Conservation (phyloP, 2,329 filamentous ascomycete species). For the Cordyceps farinosa region DNA sequence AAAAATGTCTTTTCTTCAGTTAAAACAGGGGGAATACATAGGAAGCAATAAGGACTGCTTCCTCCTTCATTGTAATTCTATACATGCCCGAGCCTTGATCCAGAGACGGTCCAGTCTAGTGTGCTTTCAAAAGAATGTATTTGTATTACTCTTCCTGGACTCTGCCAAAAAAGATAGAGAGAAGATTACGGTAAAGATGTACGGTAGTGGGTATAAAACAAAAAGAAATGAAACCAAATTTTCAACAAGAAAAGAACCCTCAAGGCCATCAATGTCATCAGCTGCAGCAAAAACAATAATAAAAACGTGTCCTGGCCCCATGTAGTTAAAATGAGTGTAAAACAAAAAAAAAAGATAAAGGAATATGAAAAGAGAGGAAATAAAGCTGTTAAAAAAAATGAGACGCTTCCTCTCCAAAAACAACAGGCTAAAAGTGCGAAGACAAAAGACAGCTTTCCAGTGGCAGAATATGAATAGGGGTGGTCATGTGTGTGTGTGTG, state of each 20-base stretch:
- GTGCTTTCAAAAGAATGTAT: not conserved
- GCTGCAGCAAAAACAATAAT: not conserved
- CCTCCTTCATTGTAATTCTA: no score
- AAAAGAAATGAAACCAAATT: conserved; percentile 7
- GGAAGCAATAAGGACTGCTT: no score
- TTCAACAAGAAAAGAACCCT: conserved; percentile 6
- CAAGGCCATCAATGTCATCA: conserved; percentile 15
- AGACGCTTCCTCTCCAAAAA: conserved; percentile 7
- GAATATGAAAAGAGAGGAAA: not conserved
- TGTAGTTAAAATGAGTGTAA: conserved; percentile 10
- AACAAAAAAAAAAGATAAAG: not conserved
- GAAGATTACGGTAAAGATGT: not conserved
- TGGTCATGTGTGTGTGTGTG: conserved; percentile 7
- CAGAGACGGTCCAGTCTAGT: not conserved
- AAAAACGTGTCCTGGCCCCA: conserved; percentile 10
- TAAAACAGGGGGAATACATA: no score
- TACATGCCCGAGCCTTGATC: no score
- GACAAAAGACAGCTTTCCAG: not conserved
- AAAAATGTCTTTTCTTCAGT: no score
- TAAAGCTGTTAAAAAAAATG: not conserved
- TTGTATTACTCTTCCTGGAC: not conserved
- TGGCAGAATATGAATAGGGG: not conserved
- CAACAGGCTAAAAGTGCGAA: conserved; percentile 11
- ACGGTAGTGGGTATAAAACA: conserved; percentile 14
- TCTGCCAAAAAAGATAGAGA: not conserved